Conservation (phyloP, 2,329 filamentous ascomycete species). For the Aspergillus flavus region DNA sequence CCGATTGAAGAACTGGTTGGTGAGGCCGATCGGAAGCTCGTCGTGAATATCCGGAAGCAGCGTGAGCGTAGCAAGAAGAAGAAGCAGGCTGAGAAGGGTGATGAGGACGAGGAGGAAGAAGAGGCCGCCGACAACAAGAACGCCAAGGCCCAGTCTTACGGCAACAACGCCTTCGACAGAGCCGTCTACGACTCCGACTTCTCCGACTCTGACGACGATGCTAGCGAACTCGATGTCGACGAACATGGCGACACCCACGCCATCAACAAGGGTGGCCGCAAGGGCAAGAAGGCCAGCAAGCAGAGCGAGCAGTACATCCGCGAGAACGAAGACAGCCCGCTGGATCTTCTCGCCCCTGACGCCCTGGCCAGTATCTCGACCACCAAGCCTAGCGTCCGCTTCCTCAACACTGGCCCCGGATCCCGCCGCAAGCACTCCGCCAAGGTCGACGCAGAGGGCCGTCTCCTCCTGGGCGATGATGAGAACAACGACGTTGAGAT, state of each 20-base stretch:
- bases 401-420: slow-evolving; percentile 43
- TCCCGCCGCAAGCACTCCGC: slow-evolving; percentile 44
- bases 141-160: slow-evolving; percentile 40
- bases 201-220: slow-evolving; percentile 74
- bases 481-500: slow-evolving; percentile 42
- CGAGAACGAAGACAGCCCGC: slow-evolving; percentile 90
- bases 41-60: slow-evolving; percentile 93
- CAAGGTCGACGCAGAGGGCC: slow-evolving; percentile 48
- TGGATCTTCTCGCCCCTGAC: slow-evolving; percentile 87
- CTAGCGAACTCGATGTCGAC: slow-evolving; percentile 46
- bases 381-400: slow-evolving; percentile 69
- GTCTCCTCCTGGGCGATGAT: slow-evolving; percentile 45
- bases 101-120: slow-evolving; percentile 59
- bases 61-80: slow-evolving; percentile 88
- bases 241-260: slow-evolving; percentile 36
- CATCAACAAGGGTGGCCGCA: slow-evolving; percentile 47
- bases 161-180: slow-evolving; percentile 27
- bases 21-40: slow-evolving; percentile 83
- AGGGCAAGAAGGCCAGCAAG: slow-evolving; percentile 48
- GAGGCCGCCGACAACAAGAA: slow-evolving; percentile 47
- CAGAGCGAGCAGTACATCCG: slow-evolving; percentile 75
- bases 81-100: slow-evolving; percentile 68
- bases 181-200: slow-evolving; percentile 80
- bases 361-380: slow-evolving; percentile 92
- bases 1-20: slow-evolving; percentile 78